Evolutionary conservation across 176 grass and related monocot species (phyloP).

Genomic region (Carex cristatella): DNA sequence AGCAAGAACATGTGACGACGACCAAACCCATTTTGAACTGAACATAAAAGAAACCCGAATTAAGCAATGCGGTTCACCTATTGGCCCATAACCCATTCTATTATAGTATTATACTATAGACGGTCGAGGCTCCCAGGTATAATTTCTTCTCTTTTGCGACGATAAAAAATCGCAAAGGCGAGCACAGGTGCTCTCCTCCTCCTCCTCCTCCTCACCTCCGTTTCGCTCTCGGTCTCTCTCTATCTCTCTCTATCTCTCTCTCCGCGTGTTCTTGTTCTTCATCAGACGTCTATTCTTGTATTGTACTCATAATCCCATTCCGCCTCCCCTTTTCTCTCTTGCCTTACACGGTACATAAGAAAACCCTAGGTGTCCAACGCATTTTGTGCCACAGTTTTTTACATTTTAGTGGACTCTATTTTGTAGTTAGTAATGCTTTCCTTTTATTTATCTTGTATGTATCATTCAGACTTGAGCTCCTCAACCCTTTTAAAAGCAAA

Average conservation of each 20-base stretch:
- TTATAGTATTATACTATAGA: neutral
- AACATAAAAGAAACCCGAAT: neutral
- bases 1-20: neutral
- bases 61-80: neutral
- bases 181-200: neutral
- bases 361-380: neutral
- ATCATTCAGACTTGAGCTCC: neutral
- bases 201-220: neutral
- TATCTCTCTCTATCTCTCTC: neutral
- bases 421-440: neutral
- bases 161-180: neutral
- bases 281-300: neutral
- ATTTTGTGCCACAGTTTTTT: neutral
- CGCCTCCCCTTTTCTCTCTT: neutral
- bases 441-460: neutral
- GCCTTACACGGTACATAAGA: neutral
- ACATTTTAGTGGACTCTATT: neutral
- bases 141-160: neutral
- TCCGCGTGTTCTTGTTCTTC: neutral
- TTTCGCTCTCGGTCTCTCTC: neutral
- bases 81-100: neutral
- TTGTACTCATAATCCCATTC: neutral
- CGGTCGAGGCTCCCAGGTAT: neutral
- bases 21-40: neutral
- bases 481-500: neutral